These are phyloP conservation scores for Colletotrichum tropicicola DNA, from an alignment of 2,329 filamentous ascomycete species.

Conservation along the genomic window DNA sequence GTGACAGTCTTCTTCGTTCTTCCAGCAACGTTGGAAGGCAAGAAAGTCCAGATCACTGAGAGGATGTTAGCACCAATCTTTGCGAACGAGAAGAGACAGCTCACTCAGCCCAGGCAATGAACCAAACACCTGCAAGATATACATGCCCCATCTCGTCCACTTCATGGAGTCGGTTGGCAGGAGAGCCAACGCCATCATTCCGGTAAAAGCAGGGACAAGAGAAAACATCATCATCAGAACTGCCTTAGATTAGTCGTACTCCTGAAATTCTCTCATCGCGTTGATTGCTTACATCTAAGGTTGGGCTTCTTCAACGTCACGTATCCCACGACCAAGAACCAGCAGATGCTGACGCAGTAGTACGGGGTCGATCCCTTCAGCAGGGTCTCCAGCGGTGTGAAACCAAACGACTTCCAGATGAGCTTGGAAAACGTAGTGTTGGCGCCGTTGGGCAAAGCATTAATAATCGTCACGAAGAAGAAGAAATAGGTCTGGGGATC, in stretches of 20 bases:
- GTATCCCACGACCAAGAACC: slow-evolving; percentile 38
- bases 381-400: slow-evolving; percentile 40
- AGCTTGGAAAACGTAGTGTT: slow-evolving; percentile 42
- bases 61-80: too few species aligned
- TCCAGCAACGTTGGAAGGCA: too few species aligned
- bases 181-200: slow-evolving; percentile 41
- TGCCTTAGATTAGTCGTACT: neutral
- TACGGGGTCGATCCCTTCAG: slow-evolving; percentile 42
- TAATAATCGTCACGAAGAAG: slow-evolving; percentile 44
- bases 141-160: slow-evolving; percentile 44
- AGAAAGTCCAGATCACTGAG: too few species aligned
- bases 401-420: slow-evolving; percentile 43
- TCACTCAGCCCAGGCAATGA: too few species aligned
- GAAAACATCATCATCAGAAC: slow-evolving; percentile 40
- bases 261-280: too few species aligned
- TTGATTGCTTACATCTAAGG: slow-evolving; percentile 38
- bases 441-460: slow-evolving; percentile 43
- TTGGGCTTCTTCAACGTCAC: slow-evolving; percentile 38
- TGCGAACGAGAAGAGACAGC: too few species aligned
- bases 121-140: too few species aligned
- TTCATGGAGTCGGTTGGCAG: slow-evolving; percentile 36
- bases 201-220: slow-evolving; percentile 39
- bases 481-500: slow-evolving; percentile 45
- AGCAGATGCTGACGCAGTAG: slow-evolving; percentile 37
- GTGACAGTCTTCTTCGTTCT: too few species aligned